phyloP scores from a whole-genome alignment of 257 asterid genomes.

The Petunia secreta region DNA sequence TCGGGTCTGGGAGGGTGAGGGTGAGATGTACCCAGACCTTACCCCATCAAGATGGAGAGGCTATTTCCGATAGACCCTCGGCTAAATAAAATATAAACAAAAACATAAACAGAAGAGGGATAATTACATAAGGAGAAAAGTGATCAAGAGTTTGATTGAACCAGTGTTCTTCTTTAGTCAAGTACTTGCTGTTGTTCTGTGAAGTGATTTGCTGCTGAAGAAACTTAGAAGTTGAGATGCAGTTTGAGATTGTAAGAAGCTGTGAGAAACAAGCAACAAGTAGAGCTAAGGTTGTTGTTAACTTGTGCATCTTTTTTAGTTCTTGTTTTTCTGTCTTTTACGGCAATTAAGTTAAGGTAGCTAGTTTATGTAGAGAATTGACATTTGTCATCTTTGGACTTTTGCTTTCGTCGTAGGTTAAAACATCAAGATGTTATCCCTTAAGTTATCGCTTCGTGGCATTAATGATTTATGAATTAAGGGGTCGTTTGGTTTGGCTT shows the following conservation, averaged over 20 bases:
- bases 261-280: constrained; percentile 3
- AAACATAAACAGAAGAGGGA: background rate
- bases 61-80: too few relatives aligned
- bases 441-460: too few relatives aligned
- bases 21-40: too few relatives aligned
- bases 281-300: background rate
- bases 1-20: too few relatives aligned
- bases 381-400: too few relatives aligned
- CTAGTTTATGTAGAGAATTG: too few relatives aligned
- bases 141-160: constrained; percentile 85
- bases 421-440: too few relatives aligned
- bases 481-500: too few relatives aligned
- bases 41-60: too few relatives aligned
- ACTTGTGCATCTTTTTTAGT: background rate
- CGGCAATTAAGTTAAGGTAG: background rate
- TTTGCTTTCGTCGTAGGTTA: too few relatives aligned
- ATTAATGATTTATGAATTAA: too few relatives aligned
- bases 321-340: background rate
- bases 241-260: constrained; percentile 27
- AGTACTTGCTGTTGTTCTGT: constrained; percentile 42
- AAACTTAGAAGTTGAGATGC: constrained; percentile 41
- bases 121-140: constrained; percentile 83
- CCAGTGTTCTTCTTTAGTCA: constrained; percentile 72
- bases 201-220: constrained; percentile 41
- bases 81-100: too few relatives aligned